Evolutionary conservation across 768 basidiomycete species (phyloP).

Genomic region (Leccinum obscurum): DNA sequence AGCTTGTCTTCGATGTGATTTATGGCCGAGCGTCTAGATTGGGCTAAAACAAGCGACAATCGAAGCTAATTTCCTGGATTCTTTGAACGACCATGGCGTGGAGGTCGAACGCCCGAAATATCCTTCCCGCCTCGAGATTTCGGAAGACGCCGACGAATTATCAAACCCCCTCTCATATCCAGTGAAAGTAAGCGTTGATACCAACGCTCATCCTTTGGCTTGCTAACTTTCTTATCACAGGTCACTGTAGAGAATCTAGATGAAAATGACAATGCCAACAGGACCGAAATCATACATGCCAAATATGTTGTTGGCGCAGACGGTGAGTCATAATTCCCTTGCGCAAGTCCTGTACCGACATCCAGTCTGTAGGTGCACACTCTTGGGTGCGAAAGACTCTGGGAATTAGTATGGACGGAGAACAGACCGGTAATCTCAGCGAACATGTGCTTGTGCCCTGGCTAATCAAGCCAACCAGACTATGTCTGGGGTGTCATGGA

Average conservation of each 20-base stretch:
- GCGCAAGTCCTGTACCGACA: not conserved
- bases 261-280: not conserved
- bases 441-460: not conserved
- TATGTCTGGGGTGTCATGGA: not conserved
- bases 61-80: not conserved
- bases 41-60: not conserved
- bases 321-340: not conserved
- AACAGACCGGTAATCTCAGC: not conserved
- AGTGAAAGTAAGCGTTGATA: not conserved
- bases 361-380: not conserved
- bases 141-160: not conserved
- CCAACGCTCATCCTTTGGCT: not conserved
- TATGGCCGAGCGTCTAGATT: not conserved
- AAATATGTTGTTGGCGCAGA: not conserved
- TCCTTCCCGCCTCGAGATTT: not conserved
- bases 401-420: not conserved
- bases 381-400: not conserved
- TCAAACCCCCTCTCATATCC: not conserved
- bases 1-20: not conserved
- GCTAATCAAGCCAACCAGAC: not conserved
- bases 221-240: not conserved
- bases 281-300: not conserved
- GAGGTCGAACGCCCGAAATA: not conserved
- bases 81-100: not conserved
- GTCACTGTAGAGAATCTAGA: not conserved